phyloP scores from a whole-genome alignment of 2,329 filamentous ascomycete genomes.

The Ophiostoma ulmi region DNA sequence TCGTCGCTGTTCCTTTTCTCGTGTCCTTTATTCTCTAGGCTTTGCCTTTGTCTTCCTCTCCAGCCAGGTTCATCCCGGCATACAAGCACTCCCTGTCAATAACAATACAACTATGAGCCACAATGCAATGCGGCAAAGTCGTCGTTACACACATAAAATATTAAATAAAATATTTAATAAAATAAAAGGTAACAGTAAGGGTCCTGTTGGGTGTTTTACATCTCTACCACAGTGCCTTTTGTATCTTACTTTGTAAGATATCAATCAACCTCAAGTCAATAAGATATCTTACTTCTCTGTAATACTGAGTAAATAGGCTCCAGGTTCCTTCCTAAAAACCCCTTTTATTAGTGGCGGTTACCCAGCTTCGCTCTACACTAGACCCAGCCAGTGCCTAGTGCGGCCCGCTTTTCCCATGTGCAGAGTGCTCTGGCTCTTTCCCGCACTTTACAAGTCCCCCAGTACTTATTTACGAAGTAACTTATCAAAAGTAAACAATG shows the following conservation, averaged over 20 bases:
- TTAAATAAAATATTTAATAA: neutral
- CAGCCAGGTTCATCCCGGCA: neutral
- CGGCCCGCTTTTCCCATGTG: constrained; percentile 14
- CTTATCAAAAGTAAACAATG: constrained; percentile 22
- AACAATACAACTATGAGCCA: neutral
- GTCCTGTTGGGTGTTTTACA: constrained; percentile 4
- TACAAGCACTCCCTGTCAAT: neutral
- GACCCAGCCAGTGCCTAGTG: constrained; percentile 16
- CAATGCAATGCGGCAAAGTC: neutral
- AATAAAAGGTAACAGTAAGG: neutral
- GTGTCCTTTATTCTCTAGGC: neutral
- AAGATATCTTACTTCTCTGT: neutral
- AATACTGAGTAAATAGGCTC: too few relatives aligned
- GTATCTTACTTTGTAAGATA: neutral
- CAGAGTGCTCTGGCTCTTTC: neutral
- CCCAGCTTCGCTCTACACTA: constrained; percentile 14
- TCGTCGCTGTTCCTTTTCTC: neutral
- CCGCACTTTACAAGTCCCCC: too few relatives aligned
- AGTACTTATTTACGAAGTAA: neutral
- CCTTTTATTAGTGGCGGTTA: constrained; percentile 13
- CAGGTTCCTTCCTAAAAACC: neutral
- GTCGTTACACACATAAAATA: neutral
- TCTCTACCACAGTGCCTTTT: neutral
- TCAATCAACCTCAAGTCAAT: neutral
- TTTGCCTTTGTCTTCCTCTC: neutral